Evolutionary conservation across 2,329 filamentous ascomycete species (phyloP).

Genomic region (Xylaria sp.): DNA sequence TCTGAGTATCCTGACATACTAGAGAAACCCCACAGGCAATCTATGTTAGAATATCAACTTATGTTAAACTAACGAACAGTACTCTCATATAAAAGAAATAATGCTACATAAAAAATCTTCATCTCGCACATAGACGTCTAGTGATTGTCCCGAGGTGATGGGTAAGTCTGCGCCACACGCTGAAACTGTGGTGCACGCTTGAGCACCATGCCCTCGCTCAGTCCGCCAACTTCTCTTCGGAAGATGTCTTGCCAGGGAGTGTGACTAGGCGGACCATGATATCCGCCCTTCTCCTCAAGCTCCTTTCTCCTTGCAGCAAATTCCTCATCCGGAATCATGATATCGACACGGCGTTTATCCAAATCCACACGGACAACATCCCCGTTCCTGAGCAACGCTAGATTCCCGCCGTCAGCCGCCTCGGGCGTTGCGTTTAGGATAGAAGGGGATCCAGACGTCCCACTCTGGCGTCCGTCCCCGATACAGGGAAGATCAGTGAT

Average conservation of each 20-base stretch:
- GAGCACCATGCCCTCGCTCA: slow-evolving; percentile 60
- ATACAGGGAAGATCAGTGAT: slow-evolving; percentile 60
- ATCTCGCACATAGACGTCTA: slow-evolving; percentile 33
- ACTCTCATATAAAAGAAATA: not conserved
- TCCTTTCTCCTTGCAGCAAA: slow-evolving; percentile 52
- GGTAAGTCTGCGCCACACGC: slow-evolving; percentile 55
- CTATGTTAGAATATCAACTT: not conserved
- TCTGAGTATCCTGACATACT: not conserved
- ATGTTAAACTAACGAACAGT: not conserved
- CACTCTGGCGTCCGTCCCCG: slow-evolving; percentile 65
- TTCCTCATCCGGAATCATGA: slow-evolving; percentile 57
- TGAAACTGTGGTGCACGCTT: slow-evolving; percentile 58
- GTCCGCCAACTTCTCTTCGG: slow-evolving; percentile 56
- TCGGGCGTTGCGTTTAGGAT: slow-evolving; percentile 67
- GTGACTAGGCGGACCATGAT: slow-evolving; percentile 53
- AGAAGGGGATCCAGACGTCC: slow-evolving; percentile 64
- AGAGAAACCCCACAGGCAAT: not conserved
- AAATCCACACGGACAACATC: slow-evolving; percentile 62
- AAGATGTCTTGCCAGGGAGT: slow-evolving; percentile 64
- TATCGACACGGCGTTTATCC: slow-evolving; percentile 58
- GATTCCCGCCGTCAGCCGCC: slow-evolving; percentile 63
- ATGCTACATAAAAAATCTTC: not conserved
- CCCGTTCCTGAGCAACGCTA: slow-evolving; percentile 61
- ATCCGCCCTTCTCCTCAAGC: slow-evolving; percentile 53
- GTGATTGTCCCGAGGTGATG: slow-evolving; percentile 58